phyloP scores from a whole-genome alignment of 78 protist genomes.

The Emiliania huxleyi region DNA sequence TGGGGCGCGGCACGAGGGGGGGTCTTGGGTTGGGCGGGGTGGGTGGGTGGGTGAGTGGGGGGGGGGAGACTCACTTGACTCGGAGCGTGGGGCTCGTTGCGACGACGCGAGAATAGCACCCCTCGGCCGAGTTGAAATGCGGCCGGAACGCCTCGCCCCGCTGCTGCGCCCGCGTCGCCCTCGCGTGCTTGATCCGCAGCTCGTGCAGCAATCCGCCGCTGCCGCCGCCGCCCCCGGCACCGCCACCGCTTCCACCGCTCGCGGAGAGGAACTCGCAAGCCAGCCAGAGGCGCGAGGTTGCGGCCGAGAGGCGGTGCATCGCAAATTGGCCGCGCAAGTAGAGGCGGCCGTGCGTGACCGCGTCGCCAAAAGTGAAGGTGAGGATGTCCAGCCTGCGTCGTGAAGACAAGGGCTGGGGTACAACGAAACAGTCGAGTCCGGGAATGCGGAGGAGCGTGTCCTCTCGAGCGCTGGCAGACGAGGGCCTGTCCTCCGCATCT shows the following conservation, averaged over 20 bases:
- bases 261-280: neutral
- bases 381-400: no score
- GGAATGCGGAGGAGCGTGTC: no score
- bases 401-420: no score
- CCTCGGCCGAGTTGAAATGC: neutral
- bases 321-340: conserved; percentile 3
- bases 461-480: no score
- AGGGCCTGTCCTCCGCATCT: no score
- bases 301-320: neutral
- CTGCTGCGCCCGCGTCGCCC: neutral
- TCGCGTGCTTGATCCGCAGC: neutral
- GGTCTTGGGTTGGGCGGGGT: no score
- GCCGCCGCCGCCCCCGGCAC: neutral
- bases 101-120: neutral
- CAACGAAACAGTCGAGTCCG: no score
- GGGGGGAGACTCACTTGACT: no score
- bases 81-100: neutral
- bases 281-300: neutral
- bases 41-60: no score
- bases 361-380: neutral
- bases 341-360: neutral
- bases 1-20: no score
- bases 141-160: neutral
- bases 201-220: neutral
- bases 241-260: no score